A percentile compares a stretch with the other conserved stretches of the same genome.
phyloP scores from a whole-genome alignment of 805 yeast species.

The Zygotorulaspora sp. region DNA sequence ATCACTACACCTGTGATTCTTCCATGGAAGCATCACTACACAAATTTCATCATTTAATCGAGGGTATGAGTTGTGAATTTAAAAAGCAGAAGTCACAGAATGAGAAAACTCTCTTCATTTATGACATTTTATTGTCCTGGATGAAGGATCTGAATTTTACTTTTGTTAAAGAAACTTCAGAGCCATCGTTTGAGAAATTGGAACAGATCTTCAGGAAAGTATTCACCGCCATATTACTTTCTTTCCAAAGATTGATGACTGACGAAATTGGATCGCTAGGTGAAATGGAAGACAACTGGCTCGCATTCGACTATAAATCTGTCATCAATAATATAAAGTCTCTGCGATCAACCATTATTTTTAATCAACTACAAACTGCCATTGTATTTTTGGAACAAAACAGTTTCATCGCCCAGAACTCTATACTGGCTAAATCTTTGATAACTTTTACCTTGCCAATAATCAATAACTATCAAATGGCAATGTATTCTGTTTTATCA shows the following conservation, averaged over 20 bases:
- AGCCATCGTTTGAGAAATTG: constrained; percentile 33
- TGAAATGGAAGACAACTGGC: constrained; percentile 67
- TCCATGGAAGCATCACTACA: constrained; percentile 12
- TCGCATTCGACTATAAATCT: constrained; percentile 45
- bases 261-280: constrained; percentile 33
- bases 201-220: constrained; percentile 49
- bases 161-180: constrained; percentile 2
- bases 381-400: constrained; percentile 35
- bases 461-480: constrained; percentile 51
- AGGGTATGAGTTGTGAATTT: constrained; percentile 30
- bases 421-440: constrained; percentile 44
- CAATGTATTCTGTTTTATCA: constrained; percentile 42
- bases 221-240: constrained; percentile 56
- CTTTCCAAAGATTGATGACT: constrained; percentile 57
- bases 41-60: constrained; percentile 29
- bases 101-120: constrained; percentile 41
- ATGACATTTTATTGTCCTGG: constrained; percentile 48
- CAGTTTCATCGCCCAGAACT: constrained; percentile 38
- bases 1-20: constrained; percentile 18
- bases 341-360: constrained; percentile 40
- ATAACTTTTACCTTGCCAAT: constrained; percentile 59
- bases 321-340: constrained; percentile 41
- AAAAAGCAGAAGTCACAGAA: constrained; percentile 40
- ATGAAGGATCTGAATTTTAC: constrained; percentile 20
- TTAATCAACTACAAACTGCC: constrained; percentile 35